phyloP scores from a whole-genome alignment of 176 grass and related monocot genomes.

The Rhynchospora tenuis region DNA sequence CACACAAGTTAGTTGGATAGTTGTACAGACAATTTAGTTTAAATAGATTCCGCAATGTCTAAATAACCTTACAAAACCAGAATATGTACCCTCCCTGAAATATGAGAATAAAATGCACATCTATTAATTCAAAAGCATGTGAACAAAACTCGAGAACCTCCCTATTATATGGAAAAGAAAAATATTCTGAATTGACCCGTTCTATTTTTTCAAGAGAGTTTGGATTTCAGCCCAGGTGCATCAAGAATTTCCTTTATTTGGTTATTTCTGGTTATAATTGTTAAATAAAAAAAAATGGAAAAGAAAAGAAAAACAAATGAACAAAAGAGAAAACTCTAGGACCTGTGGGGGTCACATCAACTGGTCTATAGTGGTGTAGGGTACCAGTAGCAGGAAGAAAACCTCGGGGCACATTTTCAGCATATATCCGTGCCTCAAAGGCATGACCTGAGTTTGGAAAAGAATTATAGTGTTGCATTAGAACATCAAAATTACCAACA shows the following conservation, averaged over 20 bases:
- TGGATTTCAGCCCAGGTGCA: not conserved
- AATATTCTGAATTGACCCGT: not conserved
- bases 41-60: not conserved
- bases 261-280: too few species aligned
- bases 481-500: not conserved
- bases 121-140: not conserved
- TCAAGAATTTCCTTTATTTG: conserved; percentile 7
- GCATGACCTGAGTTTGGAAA: conserved; percentile 59
- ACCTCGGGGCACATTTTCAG: conserved; percentile 93
- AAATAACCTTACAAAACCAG: not conserved
- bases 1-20: conserved; percentile 16
- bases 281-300: not conserved
- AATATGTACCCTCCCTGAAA: not conserved
- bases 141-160: not conserved
- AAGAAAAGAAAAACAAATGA: too few species aligned
- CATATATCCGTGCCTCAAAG: conserved; percentile 95
- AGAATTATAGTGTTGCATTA: not conserved
- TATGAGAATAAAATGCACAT: not conserved
- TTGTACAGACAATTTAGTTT: not conserved
- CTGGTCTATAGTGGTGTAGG: conserved; percentile 76
- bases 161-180: not conserved
- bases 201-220: not conserved
- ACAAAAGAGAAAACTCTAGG: not conserved
- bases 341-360: conserved; percentile 51
- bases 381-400: conserved; percentile 97